Percentiles rank a stretch among this genome's conserved stretches.
phyloP scores from a whole-genome alignment of 2,329 filamentous ascomycete species.

The Cytospora piceae region DNA sequence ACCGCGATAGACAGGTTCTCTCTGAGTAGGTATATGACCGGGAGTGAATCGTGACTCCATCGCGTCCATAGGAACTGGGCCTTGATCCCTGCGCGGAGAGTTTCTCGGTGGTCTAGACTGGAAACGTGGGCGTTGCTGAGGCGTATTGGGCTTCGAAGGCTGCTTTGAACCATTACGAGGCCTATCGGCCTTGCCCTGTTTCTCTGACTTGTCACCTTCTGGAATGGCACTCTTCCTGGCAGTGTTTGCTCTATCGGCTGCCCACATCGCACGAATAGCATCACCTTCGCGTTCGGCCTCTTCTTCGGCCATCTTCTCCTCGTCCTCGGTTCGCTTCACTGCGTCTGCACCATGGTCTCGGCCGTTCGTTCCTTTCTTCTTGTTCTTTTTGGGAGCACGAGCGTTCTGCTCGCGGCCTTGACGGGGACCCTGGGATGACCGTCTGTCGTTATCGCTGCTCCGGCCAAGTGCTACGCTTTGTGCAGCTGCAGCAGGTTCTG shows the following conservation, averaged over 20 bases:
- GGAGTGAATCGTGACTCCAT: conserved; percentile 31
- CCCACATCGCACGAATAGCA: conserved; percentile 41
- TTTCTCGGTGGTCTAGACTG: conserved; percentile 18
- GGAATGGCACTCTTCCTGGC: conserved; percentile 36
- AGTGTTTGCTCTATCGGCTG: conserved; percentile 36
- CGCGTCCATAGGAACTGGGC: conserved; percentile 33
- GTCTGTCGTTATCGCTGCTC: conserved; percentile 24
- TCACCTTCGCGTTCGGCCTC: conserved; percentile 38
- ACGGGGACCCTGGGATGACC: conserved; percentile 30
- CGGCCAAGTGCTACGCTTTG: conserved; percentile 9
- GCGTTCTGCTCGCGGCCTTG: conserved; percentile 24
- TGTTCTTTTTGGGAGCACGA: conserved; percentile 28
- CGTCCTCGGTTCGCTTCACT: conserved; percentile 30
- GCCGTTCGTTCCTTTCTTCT: conserved; percentile 29
- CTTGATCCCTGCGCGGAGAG: conserved; percentile 21
- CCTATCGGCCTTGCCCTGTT: conserved; percentile 18
- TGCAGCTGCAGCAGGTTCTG: conserved; percentile 5
- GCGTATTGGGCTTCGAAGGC: conserved; percentile 28
- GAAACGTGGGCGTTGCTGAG: conserved; percentile 24
- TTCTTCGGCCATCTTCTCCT: conserved; percentile 36
- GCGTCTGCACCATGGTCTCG: conserved; percentile 27
- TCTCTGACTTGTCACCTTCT: conserved; percentile 31
- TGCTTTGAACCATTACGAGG: conserved; percentile 14
- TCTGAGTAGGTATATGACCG: conserved; percentile 2
- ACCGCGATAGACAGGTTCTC: conserved; percentile 20